phyloP scores from a whole-genome alignment of 2,329 filamentous ascomycete species.

The Aureobasidium sp. region DNA sequence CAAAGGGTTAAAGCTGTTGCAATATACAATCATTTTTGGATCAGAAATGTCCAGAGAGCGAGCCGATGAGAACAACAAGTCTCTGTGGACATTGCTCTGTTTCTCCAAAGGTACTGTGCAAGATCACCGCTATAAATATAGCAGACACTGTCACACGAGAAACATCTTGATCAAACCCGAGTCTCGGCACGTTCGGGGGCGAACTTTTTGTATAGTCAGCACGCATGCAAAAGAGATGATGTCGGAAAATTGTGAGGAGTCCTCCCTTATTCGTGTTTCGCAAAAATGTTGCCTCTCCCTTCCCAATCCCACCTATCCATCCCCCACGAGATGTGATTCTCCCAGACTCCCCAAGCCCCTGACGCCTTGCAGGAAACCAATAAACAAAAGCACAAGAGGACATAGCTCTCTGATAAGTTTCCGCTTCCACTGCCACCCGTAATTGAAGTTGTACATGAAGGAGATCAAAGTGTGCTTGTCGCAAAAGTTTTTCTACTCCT shows the following conservation, averaged over 20 bases:
- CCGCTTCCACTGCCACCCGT: background rate
- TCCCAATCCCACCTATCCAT: background rate
- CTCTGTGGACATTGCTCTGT: too few species aligned
- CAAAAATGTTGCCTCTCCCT: background rate
- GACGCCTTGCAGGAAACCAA: constrained; percentile 9
- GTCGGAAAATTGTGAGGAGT: background rate
- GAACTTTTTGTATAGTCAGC: background rate
- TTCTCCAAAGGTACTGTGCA: too few species aligned
- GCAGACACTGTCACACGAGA: too few species aligned
- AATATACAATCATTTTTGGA: too few species aligned
- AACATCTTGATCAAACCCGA: too few species aligned
- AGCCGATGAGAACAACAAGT: too few species aligned
- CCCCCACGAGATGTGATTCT: background rate
- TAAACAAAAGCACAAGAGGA: background rate
- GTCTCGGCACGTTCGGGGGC: too few species aligned
- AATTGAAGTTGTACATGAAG: background rate
- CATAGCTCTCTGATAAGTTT: background rate
- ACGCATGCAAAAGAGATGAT: background rate
- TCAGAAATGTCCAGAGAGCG: too few species aligned
- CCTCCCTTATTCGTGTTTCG: background rate
- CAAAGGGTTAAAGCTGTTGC: too few species aligned
- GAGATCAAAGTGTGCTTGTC: background rate
- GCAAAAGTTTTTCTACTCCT: background rate
- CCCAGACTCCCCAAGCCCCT: background rate
- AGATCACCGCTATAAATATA: too few species aligned